Evolutionary conservation across 2,329 filamentous ascomycete species (phyloP).

Genomic region (Colletotrichum lupini): DNA sequence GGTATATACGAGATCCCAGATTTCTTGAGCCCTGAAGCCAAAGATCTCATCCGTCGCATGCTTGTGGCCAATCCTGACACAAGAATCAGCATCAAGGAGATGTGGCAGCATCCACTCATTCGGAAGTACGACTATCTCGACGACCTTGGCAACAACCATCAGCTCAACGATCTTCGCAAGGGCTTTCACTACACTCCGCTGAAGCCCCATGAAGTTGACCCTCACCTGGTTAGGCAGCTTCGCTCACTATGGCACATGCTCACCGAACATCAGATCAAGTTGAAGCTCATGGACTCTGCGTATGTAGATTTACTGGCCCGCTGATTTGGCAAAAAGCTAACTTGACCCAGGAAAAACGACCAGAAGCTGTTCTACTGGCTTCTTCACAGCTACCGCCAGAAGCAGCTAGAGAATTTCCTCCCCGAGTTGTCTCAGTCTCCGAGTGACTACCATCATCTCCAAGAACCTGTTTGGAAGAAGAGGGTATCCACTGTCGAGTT

Average conservation of each 20-base stretch:
- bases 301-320: neutral
- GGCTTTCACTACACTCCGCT: conserved; percentile 70
- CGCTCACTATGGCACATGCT: conserved; percentile 93
- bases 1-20: conserved; percentile 71
- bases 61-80: conserved; percentile 81
- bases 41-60: conserved; percentile 83
- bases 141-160: conserved; percentile 67
- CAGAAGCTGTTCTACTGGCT: conserved; percentile 95
- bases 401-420: conserved; percentile 88
- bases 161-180: conserved; percentile 68
- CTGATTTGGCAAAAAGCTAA: conserved; percentile 38
- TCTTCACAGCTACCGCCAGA: conserved; percentile 82
- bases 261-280: conserved; percentile 76
- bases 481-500: conserved; percentile 73
- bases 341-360: conserved; percentile 76
- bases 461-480: conserved; percentile 67
- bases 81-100: conserved; percentile 82
- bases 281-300: conserved; percentile 63
- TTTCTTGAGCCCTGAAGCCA: conserved; percentile 74
- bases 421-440: conserved; percentile 83
- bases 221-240: conserved; percentile 85
- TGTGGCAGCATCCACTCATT: conserved; percentile 90
- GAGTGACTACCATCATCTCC: conserved; percentile 90
- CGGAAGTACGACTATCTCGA: conserved; percentile 85
- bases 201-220: conserved; percentile 76